Conservation (phyloP, 2,329 filamentous ascomycete genomes). For the Harringtonia aguacate region DNA sequence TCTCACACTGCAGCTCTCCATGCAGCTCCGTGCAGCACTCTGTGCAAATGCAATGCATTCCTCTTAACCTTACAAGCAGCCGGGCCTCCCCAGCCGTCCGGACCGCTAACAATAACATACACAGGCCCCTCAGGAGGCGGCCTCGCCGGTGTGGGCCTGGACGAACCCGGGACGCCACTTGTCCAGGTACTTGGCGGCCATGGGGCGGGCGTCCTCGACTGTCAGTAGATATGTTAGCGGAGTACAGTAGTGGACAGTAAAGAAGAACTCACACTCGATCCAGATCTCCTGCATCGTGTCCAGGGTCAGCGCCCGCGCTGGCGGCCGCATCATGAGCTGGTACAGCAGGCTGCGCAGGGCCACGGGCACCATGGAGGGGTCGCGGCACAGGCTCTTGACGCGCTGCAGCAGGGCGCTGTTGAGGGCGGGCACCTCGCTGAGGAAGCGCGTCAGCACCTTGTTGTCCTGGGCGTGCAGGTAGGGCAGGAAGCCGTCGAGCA, state of each 20-base stretch:
- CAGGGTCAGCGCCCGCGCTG: conserved; percentile 50
- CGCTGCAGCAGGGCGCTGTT: conserved; percentile 60
- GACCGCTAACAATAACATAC: no score
- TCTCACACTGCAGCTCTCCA: no score
- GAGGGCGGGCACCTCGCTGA: conserved; percentile 82
- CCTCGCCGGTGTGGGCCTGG: conserved; percentile 18
- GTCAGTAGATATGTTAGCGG: no score
- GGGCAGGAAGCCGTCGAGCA: conserved; percentile 82
- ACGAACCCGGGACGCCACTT: conserved; percentile 49
- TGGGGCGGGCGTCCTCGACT: conserved; percentile 53
- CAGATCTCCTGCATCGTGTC: conserved; percentile 58
- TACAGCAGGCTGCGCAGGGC: conserved; percentile 56
- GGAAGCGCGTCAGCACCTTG: conserved; percentile 77
- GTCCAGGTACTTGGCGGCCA: conserved; percentile 51
- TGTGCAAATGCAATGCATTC: no score
- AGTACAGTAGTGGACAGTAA: not conserved
- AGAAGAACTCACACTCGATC: conserved; percentile 46
- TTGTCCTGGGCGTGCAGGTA: conserved; percentile 81
- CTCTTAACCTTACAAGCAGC: no score
- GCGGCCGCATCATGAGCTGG: conserved; percentile 57
- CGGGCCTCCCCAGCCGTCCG: no score
- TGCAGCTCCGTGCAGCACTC: no score
- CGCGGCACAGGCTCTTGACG: conserved; percentile 56
- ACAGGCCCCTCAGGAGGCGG: not conserved
- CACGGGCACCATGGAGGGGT: conserved; percentile 53